Evolutionary conservation across 805 yeast species (phyloP), one percentile per base, ranked within the genome.

Genomic region (Millerozyma acaciae): DNA sequence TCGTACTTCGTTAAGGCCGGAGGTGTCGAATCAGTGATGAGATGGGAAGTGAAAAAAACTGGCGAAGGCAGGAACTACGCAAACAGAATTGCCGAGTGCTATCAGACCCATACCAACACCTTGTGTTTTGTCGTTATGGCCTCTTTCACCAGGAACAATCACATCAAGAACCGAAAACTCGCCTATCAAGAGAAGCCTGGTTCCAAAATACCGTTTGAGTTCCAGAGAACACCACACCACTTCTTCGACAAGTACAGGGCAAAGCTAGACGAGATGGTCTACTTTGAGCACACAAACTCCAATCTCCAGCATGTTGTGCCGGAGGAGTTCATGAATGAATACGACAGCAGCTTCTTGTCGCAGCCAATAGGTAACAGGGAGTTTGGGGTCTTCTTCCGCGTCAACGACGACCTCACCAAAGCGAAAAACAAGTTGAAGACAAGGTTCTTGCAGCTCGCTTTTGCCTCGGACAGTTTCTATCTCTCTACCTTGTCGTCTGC

Each of bases 401-500:
- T 58, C n/a, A 41, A 42, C 16, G 70, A 63, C 33, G 46, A 55
- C 37, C 33, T 48, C 20, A 32, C 37, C 3, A 37, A 41, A 20
- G 60, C 65, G n/a, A 45, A 41, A 23, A 38, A 40, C 3, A 42
- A 50, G 25, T 29, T 33, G 2, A 41, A 37, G 15, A 53, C 39
- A 38, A 53, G 73, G 39, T 77, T 73, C 53, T 76, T 71, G 6
- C 80, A 80, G 0, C 48, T 79, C 27, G 79, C 80, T 2, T 75
- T 75, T 38, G 55, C 77, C 6, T 70, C 83, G 0, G 87, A 80
- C 47, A 66, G 78, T n/a, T 67, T 74, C 35, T 68, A 75, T 35
- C 51, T 80, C 28, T 64, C 73, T 9, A 54, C 78, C 2, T 58
- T 76, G 21, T 75, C 73, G 44, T 67, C 80, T 36, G 57, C 73